Evolutionary conservation across 768 basidiomycete species (phyloP).

Genomic region (Suillus fuscotomentosus): DNA sequence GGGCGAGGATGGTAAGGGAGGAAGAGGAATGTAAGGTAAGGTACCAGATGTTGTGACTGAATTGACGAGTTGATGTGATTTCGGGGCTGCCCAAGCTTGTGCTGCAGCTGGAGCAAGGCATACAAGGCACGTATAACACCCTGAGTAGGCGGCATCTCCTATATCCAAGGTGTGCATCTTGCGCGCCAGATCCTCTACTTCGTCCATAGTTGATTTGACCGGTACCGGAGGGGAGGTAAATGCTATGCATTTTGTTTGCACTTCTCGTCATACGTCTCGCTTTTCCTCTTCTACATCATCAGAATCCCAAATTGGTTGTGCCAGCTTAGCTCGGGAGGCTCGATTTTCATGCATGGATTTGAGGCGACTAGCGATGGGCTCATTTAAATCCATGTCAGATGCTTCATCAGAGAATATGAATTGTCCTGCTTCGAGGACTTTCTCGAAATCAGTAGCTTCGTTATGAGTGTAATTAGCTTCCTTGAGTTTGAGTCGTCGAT

Average conservation of each 20-base stretch:
- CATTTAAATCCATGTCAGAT: too few species aligned
- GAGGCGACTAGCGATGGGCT: too few species aligned
- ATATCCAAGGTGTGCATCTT: not conserved
- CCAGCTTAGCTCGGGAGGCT: too few species aligned
- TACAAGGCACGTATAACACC: not conserved
- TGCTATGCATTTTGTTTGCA: not conserved
- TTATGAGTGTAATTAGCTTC: too few species aligned
- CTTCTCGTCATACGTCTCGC: not conserved
- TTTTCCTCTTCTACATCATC: not conserved
- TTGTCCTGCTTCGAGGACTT: not conserved
- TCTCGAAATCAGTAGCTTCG: too few species aligned
- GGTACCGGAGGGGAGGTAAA: not conserved
- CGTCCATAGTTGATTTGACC: not conserved
- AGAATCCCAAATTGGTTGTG: too few species aligned
- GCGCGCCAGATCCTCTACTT: not conserved
- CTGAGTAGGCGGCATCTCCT: not conserved
- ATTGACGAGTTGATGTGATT: not conserved
- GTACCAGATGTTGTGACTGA: rapidly evolving
- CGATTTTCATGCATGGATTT: too few species aligned
- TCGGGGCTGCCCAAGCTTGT: not conserved
- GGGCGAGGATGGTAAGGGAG: not conserved
- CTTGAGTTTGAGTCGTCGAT: too few species aligned
- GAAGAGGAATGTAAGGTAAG: not conserved
- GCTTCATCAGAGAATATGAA: too few species aligned
- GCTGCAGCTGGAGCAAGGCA: conserved; percentile 3